A percentile compares a stretch with the other conserved stretches of the same genome.
Conservation (phyloP, 805 yeast genomes). For the Blastobotrys muscicola region DNA sequence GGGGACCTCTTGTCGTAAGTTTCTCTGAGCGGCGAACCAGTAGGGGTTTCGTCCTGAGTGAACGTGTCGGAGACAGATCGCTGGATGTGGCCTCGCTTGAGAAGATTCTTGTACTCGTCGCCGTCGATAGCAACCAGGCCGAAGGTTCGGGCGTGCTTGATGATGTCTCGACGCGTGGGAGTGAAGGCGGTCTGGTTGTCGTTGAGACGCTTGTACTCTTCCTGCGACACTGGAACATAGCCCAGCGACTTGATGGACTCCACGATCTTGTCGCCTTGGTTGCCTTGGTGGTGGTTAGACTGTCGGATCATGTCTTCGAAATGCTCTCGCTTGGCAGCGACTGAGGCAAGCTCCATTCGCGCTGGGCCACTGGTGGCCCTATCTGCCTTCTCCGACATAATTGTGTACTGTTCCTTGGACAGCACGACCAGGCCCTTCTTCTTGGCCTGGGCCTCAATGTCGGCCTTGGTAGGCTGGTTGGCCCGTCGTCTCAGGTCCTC, state of each 20-base stretch:
- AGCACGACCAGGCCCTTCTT: slow-evolving; percentile 22
- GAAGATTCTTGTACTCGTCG: slow-evolving; percentile 34
- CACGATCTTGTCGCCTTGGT: slow-evolving; percentile 19
- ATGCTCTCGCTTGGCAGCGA: slow-evolving; percentile 24
- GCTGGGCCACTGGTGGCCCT: slow-evolving; percentile 8
- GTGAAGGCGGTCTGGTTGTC: slow-evolving; percentile 24
- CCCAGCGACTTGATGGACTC: slow-evolving; percentile 26
- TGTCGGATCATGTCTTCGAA: slow-evolving; percentile 23
- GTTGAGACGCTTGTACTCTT: slow-evolving; percentile 27
- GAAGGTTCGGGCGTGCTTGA: slow-evolving; percentile 33
- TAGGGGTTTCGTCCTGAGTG: neutral
- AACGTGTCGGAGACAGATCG: neutral
- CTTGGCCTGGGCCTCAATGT: slow-evolving; percentile 20
- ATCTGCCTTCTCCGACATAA: slow-evolving; percentile 13
- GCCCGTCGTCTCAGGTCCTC: slow-evolving; percentile 19
- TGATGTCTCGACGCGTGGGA: slow-evolving; percentile 27
- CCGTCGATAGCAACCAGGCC: slow-evolving; percentile 36
- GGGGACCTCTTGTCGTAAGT: neutral
- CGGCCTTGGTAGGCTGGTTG: slow-evolving; percentile 19
- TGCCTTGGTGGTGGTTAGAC: slow-evolving; percentile 9
- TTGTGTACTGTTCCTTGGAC: slow-evolving; percentile 10
- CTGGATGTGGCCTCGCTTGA: slow-evolving; percentile 17
- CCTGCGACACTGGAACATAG: slow-evolving; percentile 26
- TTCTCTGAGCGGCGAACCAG: too few species aligned
- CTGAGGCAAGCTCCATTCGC: slow-evolving; percentile 10